These are phyloP conservation scores for Hylodesmum podocarpum DNA, from an alignment of 306 rosid genomes.

Conservation along the genomic window DNA sequence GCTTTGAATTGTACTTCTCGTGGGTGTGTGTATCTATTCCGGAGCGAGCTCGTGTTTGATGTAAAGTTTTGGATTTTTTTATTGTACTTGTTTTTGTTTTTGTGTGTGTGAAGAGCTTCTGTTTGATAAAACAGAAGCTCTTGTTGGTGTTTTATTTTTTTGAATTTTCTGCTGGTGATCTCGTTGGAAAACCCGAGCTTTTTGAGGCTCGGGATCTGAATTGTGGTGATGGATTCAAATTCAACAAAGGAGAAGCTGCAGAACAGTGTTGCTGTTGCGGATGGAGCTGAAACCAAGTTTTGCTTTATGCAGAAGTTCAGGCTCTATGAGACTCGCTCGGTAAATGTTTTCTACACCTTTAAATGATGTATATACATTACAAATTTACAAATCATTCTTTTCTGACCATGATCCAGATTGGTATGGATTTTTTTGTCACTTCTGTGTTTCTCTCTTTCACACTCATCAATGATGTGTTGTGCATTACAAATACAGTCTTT, in stretches of 20 bases:
- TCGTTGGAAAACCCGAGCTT: slow-evolving; percentile 49
- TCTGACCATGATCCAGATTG: slow-evolving; percentile 2
- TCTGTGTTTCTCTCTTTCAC: not conserved
- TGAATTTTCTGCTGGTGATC: slow-evolving; percentile 25
- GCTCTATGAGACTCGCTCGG: slow-evolving; percentile 94
- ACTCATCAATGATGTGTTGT: too few relatives aligned
- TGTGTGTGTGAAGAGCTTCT: slow-evolving; percentile 32
- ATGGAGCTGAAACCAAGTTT: slow-evolving; percentile 45
- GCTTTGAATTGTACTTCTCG: slow-evolving; percentile 21
- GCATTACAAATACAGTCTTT: not conserved
- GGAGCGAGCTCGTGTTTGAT: not conserved
- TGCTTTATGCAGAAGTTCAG: slow-evolving; percentile 85
- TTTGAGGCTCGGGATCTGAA: slow-evolving; percentile 62
- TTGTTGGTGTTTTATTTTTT: slow-evolving; percentile 21
- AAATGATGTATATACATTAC: slow-evolving; percentile 26
- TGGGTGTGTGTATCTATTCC: not conserved
- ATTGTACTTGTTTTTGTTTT: slow-evolving; percentile 23
- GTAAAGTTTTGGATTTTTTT: slow-evolving; percentile 39
- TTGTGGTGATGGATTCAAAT: slow-evolving; percentile 47
- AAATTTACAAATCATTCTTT: not conserved
- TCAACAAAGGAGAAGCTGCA: slow-evolving; percentile 37
- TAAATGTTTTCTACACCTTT: slow-evolving; percentile 25
- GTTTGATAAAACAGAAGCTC: slow-evolving; percentile 40
- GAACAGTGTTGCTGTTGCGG: slow-evolving; percentile 30
- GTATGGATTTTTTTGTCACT: not conserved